Percentiles rank a stretch among this genome's conserved stretches.
These are phyloP conservation scores for Aureobasidium sp. DNA, from an alignment of 2,329 filamentous ascomycete genomes.

Conservation along the genomic window DNA sequence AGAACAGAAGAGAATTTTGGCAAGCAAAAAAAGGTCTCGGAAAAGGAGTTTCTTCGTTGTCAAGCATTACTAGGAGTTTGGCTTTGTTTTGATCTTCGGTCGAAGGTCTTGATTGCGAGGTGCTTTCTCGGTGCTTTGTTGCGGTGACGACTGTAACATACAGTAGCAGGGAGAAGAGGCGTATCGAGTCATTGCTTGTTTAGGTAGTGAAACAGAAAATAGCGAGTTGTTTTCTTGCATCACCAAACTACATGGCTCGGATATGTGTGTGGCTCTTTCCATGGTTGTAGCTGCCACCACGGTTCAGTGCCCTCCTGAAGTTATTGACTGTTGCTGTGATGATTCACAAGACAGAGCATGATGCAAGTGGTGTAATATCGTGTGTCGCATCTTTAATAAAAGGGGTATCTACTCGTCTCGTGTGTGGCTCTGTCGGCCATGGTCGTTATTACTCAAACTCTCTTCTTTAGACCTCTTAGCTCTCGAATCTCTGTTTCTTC, in stretches of 20 bases:
- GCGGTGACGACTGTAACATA: neutral
- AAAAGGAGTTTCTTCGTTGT: neutral
- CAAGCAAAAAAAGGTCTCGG: neutral
- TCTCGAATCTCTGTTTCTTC: neutral
- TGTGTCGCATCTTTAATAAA: neutral
- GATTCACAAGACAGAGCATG: too few species aligned
- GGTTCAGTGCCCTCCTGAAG: neutral
- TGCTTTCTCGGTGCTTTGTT: neutral
- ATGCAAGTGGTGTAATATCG: neutral
- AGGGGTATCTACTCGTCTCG: constrained; percentile 1
- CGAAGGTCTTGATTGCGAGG: neutral
- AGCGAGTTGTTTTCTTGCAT: neutral
- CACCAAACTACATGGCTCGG: neutral
- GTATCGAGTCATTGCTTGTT: neutral
- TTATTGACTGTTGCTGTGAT: too few species aligned
- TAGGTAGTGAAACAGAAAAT: neutral
- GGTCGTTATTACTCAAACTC: neutral
- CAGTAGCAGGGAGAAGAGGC: neutral
- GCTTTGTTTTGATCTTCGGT: neutral
- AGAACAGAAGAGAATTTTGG: neutral
- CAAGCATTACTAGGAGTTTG: neutral
- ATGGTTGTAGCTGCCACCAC: neutral
- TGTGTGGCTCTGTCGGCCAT: neutral
- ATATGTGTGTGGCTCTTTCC: neutral
- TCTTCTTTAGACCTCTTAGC: neutral